phyloP scores from a whole-genome alignment of 2,329 filamentous ascomycete species.

The Ophiosphaerella korrae region DNA sequence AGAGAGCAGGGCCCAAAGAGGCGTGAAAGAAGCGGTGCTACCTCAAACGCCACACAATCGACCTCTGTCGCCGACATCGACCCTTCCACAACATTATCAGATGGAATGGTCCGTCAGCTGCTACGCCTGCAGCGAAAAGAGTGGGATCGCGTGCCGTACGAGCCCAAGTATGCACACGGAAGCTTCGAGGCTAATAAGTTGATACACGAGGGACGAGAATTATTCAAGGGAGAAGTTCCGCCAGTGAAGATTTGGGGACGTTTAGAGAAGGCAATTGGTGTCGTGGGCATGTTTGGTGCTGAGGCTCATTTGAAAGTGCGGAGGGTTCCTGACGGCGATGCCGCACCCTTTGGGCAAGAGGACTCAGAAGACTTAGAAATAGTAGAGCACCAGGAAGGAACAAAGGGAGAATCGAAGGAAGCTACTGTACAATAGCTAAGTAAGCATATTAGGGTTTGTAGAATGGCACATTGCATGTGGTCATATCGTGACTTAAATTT shows the following conservation, averaged over 20 bases:
- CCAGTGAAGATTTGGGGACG: conserved; percentile 35
- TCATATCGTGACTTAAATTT: too few relatives aligned
- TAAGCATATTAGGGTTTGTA: too few relatives aligned
- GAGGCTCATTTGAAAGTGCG: conserved; percentile 32
- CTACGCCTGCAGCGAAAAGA: conserved; percentile 41
- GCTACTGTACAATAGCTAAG: conserved; percentile 5
- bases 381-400: conserved; percentile 2
- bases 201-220: conserved; percentile 36
- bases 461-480: too few relatives aligned
- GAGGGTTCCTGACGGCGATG: conserved; percentile 29
- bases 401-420: not conserved
- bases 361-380: conserved; percentile 2
- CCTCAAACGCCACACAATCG: not conserved
- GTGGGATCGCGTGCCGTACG: conserved; percentile 43
- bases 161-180: conserved; percentile 42
- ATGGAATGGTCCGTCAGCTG: conserved; percentile 41
- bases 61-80: conserved; percentile 11
- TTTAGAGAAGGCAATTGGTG: conserved; percentile 37
- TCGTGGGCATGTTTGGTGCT: conserved; percentile 43
- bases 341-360: conserved; percentile 25
- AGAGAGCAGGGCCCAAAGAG: conserved; percentile 24
- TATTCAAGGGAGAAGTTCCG: conserved; percentile 40
- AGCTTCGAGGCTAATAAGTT: conserved; percentile 39
- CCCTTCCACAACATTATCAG: conserved; percentile 23
- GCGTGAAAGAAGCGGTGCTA: conserved; percentile 20